phyloP scores from a whole-genome alignment of 2,329 filamentous ascomycete species.

The Trichoderma sp. region DNA sequence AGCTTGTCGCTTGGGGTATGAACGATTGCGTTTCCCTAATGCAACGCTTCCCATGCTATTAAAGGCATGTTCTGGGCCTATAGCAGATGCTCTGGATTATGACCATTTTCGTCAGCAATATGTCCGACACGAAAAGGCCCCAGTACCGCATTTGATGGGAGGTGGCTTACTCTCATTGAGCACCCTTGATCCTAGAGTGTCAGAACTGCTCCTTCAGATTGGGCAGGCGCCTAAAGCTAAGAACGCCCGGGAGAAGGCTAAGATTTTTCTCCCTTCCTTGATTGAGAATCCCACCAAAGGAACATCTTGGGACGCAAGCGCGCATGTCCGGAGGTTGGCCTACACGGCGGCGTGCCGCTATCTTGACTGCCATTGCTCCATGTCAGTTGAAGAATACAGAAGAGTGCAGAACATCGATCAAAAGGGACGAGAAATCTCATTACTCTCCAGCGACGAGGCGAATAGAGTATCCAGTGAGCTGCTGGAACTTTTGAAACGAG shows the following conservation, averaged over 20 bases:
- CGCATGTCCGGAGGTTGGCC: conserved; percentile 48
- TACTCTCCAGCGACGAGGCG: conserved; percentile 20
- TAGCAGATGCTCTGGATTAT: conserved; percentile 27
- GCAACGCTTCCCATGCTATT: conserved; percentile 32
- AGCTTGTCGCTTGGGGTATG: conserved; percentile 37
- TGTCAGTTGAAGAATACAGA: conserved; percentile 36
- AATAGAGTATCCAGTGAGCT: conserved; percentile 24
- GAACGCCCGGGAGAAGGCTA: conserved; percentile 26
- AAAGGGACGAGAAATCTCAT: conserved; percentile 28
- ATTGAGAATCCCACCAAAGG: conserved; percentile 53
- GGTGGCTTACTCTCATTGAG: conserved; percentile 22
- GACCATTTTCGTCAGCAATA: conserved; percentile 35
- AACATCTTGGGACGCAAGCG: conserved; percentile 56
- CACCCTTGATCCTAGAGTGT: conserved; percentile 38
- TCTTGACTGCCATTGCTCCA: conserved; percentile 19
- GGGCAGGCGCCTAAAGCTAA: not conserved
- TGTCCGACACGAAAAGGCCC: conserved; percentile 24
- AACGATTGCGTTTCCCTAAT: conserved; percentile 30
- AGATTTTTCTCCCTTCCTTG: conserved; percentile 64
- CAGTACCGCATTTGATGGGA: conserved; percentile 21
- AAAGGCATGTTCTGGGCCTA: conserved; percentile 26
- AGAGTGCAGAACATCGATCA: conserved; percentile 33
- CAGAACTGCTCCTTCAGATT: conserved; percentile 38
- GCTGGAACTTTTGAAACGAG: conserved; percentile 21
- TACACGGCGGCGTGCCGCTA: conserved; percentile 47